These are phyloP conservation scores for Fusarium subglutinans DNA, from an alignment of 2,329 filamentous ascomycete species.

Conservation along the genomic window DNA sequence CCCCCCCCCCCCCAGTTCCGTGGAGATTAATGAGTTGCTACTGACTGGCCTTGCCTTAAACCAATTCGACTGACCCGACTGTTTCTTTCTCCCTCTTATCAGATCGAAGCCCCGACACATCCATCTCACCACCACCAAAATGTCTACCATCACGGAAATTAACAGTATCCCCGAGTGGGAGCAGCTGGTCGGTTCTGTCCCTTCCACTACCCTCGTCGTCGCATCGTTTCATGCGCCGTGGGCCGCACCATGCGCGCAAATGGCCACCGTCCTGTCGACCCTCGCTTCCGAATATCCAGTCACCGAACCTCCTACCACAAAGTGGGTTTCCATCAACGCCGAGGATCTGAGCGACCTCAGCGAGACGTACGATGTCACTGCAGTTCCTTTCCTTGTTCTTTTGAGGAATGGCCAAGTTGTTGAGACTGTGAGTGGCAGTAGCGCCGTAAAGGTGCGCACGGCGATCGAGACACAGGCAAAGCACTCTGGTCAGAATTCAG, in stretches of 20 bases:
- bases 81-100: conserved; percentile 23
- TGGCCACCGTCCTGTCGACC: conserved; percentile 85
- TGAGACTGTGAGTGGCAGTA: conserved; percentile 89
- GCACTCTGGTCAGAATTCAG: conserved; percentile 48
- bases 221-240: conserved; percentile 97
- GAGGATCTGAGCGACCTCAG: conserved; percentile 93
- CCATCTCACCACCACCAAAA: conserved; percentile 47
- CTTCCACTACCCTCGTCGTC: conserved; percentile 77
- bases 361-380: conserved; percentile 92
- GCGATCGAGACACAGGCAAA: conserved; percentile 86
- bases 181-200: conserved; percentile 70
- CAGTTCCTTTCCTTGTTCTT: conserved; percentile 91
- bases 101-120: conserved; percentile 24
- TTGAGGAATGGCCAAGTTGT: conserved; percentile 78
- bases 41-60: conserved; percentile 14
- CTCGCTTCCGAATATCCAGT: conserved; percentile 87
- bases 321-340: conserved; percentile 91
- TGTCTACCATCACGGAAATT: conserved; percentile 84
- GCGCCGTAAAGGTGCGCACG: conserved; percentile 83
- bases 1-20: neutral
- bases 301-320: conserved; percentile 71
- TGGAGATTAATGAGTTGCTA: conserved; percentile 8
- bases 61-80: conserved; percentile 21
- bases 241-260: conserved; percentile 95
- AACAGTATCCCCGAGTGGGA: conserved; percentile 78